Evolutionary conservation across 352 stramenopile genomes (phyloP), one percentile per base, ranked within the genome.

Genomic region (Globisporangium uncinulatum): DNA sequence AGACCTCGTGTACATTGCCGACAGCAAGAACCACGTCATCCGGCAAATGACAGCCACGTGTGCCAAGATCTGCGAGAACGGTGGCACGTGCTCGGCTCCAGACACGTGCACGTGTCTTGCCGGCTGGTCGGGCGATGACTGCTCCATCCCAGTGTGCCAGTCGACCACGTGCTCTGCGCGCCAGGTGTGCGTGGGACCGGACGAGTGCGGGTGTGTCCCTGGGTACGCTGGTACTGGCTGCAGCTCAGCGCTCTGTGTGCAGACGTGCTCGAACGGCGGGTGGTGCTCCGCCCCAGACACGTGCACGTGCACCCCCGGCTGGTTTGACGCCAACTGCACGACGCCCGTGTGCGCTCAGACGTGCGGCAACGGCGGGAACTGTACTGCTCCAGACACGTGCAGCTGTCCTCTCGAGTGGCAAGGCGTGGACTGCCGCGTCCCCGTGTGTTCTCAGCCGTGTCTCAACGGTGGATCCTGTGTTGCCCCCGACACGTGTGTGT

Each of bases 291-390:
- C 90, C 6, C 96, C 96, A 2, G 96, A 99, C 65, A 98, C 94
- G 3, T 99, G 96, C 59, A 54, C 67, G 2, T 99, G 96, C 64
- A 37, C 61, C 10, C 54, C 57, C 7, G 96, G 96, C 0, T 99
- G 96, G 96, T 98, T 98, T 61, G 96, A 98, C 59, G 55, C 88
- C 0, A 98, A 98, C 67, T 99, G 96, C 67, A 98, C 94, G 3
- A 98, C 95, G 5, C 96, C 96, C 0, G 94, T 98, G 20, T 99
- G 96, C 57, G 55, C 74, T 7, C 89, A 98, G 67, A 99, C 96
- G 9, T 99, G 96, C 70, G 96, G 94, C 0, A 99, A 99, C 67
- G 87, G 89, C 17, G 96, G 91, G 0, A 98, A 98, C 58, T 99
- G 96, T 65, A 98, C 92, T 8, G 80, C 76, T 3, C 90, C 94